These are phyloP conservation scores for Drechslerella dactyloides DNA, from an alignment of 2,329 filamentous ascomycete genomes.

Conservation along the genomic window DNA sequence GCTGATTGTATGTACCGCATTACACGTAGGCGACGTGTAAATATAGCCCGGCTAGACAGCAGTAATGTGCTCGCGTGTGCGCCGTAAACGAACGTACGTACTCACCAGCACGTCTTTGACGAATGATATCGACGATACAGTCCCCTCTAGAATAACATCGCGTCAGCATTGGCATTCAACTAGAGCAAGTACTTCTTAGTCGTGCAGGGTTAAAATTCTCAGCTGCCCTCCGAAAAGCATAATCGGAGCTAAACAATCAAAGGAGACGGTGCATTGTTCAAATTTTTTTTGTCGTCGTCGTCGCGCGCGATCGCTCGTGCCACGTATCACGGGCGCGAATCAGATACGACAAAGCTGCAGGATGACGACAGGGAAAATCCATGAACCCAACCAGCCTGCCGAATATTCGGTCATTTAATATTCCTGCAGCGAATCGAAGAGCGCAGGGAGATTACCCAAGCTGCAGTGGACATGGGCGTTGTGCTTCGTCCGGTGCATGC, in stretches of 20 bases:
- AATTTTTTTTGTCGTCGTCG: neutral
- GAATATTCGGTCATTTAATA: neutral
- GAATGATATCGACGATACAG: conserved; percentile 81
- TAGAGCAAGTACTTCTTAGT: neutral
- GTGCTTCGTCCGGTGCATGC: too few relatives aligned
- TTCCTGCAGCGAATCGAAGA: too few relatives aligned
- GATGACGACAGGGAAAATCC: neutral
- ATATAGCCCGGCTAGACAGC: too few relatives aligned
- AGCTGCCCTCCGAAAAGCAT: neutral
- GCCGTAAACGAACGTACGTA: conserved; percentile 52
- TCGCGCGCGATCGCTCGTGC: conserved; percentile 4
- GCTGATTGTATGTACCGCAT: too few relatives aligned
- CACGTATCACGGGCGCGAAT: conserved; percentile 16
- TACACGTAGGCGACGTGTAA: too few relatives aligned
- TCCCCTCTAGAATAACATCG: conserved; percentile 68
- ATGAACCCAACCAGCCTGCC: neutral
- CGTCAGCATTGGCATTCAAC: conserved; percentile 6
- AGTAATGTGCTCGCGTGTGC: neutral
- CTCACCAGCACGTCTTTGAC: conserved; percentile 83
- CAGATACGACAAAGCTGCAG: neutral
- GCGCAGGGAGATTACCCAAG: too few relatives aligned
- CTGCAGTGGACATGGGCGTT: too few relatives aligned
- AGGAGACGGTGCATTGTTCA: neutral
- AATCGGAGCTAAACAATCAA: neutral
- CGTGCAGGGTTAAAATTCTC: too few relatives aligned